Evolutionary conservation across 2,329 filamentous ascomycete genomes (phyloP).

Genomic region (Rutstroemia sp.): DNA sequence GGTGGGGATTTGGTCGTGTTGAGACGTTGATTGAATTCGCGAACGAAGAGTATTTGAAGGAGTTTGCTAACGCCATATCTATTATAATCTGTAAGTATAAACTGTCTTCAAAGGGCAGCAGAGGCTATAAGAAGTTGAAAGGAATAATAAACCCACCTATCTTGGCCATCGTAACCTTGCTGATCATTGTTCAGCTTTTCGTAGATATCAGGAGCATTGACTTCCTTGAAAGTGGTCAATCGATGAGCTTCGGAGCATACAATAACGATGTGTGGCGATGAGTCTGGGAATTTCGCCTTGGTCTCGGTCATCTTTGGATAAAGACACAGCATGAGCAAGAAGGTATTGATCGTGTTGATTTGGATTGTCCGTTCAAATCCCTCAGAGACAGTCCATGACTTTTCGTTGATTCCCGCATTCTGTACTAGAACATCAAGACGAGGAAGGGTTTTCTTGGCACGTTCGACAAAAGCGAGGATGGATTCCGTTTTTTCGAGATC

Average conservation of each 20-base stretch:
- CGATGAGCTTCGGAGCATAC: conserved; percentile 18
- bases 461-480: conserved; percentile 12
- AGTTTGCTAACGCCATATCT: conserved; percentile 10
- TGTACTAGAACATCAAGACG: conserved; percentile 38
- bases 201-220: conserved; percentile 18
- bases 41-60: neutral
- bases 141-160: conserved; percentile 1
- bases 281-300: conserved; percentile 6
- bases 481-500: conserved; percentile 15
- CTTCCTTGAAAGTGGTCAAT: conserved; percentile 18
- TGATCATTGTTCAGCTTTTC: conserved; percentile 14
- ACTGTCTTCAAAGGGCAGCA: neutral
- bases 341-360: conserved; percentile 27
- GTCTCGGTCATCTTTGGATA: conserved; percentile 22
- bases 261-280: conserved; percentile 15
- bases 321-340: conserved; percentile 22
- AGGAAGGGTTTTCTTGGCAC: conserved; percentile 25
- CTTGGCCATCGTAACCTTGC: conserved; percentile 2
- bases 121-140: neutral
- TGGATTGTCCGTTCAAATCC: conserved; percentile 19
- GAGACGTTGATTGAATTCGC: neutral
- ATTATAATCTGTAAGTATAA: neutral
- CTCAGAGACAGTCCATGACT: conserved; percentile 7
- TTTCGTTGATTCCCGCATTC: conserved; percentile 25
- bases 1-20: neutral